Percentiles rank a stretch among this genome's conserved stretches.
These are phyloP conservation scores for Solanum boliviense DNA, from an alignment of 257 asterid genomes.

Conservation along the genomic window DNA sequence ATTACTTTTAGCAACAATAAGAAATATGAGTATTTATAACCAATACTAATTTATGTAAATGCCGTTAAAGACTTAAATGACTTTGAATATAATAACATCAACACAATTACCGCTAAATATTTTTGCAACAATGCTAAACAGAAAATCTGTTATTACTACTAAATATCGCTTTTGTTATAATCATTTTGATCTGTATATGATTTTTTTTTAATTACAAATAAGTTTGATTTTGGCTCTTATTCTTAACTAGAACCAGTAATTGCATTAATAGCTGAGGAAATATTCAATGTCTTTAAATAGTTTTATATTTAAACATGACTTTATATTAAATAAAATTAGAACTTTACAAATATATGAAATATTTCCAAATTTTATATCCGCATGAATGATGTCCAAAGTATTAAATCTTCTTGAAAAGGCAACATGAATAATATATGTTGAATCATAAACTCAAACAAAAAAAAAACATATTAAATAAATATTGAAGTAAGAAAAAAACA, in stretches of 20 bases:
- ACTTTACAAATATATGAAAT: too few relatives aligned
- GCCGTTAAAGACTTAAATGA: not conserved
- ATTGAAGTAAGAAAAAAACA: not conserved
- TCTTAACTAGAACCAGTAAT: too few relatives aligned
- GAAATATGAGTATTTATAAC: not conserved
- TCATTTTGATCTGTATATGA: not conserved
- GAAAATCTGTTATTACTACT: too few relatives aligned
- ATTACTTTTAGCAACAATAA: too few relatives aligned
- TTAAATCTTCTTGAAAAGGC: not conserved
- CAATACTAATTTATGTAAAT: too few relatives aligned
- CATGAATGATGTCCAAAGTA: not conserved
- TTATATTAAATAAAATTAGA: too few relatives aligned
- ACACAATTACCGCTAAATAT: too few relatives aligned
- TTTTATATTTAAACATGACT: not conserved
- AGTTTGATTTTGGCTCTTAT: not conserved
- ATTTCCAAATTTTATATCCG: too few relatives aligned
- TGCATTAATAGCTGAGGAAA: not conserved
- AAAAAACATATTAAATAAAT: not conserved
- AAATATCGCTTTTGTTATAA: too few relatives aligned
- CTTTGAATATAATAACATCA: too few relatives aligned
- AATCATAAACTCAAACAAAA: not conserved
- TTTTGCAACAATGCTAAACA: too few relatives aligned
- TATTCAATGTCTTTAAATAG: not conserved
- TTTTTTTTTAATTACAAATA: too few relatives aligned
- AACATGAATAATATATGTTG: not conserved